phyloP scores from a whole-genome alignment of 345 rosid genomes.

The Acer negundo region DNA sequence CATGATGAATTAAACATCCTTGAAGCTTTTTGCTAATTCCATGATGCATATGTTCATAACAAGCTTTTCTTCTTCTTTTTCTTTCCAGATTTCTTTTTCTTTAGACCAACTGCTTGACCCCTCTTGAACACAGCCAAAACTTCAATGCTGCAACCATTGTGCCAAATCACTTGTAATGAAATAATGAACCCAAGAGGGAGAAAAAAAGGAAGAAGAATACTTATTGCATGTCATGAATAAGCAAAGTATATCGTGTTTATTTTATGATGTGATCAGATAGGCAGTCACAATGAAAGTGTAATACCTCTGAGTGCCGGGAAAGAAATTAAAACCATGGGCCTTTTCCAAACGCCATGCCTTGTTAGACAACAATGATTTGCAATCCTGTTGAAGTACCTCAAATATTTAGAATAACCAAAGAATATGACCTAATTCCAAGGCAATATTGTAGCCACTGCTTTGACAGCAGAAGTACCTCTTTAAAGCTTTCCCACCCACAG shows the following conservation, averaged over 20 bases:
- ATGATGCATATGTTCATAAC: not conserved
- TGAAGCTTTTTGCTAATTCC: not conserved
- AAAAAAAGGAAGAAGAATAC: not conserved
- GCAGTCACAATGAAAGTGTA: not conserved
- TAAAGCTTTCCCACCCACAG: slow-evolving; percentile 98
- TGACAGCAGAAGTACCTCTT: slow-evolving; percentile 54
- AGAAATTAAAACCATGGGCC: slow-evolving; percentile 91
- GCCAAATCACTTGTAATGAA: slow-evolving; percentile 4
- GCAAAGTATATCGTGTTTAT: not conserved
- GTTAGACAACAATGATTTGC: slow-evolving; percentile 66
- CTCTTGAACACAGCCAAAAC: slow-evolving; percentile 80
- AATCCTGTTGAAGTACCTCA: slow-evolving; percentile 55
- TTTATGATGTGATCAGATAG: not conserved
- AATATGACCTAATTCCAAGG: slow-evolving; percentile 11
- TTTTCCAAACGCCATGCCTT: slow-evolving; percentile 77
- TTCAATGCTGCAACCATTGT: slow-evolving; percentile 62
- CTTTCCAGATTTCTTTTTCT: slow-evolving; percentile 65
- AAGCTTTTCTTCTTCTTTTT: slow-evolving; percentile 49
- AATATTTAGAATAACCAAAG: slow-evolving; percentile 10
- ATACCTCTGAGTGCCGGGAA: slow-evolving; percentile 94
- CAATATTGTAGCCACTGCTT: not conserved
- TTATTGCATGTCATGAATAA: not conserved
- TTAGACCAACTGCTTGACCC: slow-evolving; percentile 34
- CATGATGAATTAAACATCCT: not conserved
- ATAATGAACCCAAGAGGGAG: not conserved